Evolutionary conservation across 768 basidiomycete species (phyloP).

Genomic region (Psilocybe cyanescens): DNA sequence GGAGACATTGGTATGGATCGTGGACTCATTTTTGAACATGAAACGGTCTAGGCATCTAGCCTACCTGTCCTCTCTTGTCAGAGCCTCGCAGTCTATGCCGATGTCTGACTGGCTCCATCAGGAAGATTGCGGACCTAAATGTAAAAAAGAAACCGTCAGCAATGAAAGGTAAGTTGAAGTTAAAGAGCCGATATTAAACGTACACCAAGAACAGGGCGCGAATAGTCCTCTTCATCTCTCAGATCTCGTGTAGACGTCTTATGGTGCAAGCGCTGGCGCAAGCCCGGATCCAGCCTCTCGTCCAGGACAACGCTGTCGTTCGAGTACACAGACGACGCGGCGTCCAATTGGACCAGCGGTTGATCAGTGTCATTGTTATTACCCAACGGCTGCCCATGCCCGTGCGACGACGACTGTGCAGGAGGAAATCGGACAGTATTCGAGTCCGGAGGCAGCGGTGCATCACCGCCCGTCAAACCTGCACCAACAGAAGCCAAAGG

Average conservation of each 20-base stretch:
- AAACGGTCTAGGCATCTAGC: no score
- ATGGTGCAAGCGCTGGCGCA: constrained; percentile 38
- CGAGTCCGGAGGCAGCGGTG: background rate
- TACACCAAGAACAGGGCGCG: constrained; percentile 57
- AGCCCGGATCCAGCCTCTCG: constrained; percentile 47
- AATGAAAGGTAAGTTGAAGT: background rate
- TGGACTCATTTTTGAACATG: no score
- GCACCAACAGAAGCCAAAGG: background rate
- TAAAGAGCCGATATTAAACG: constrained; percentile 22
- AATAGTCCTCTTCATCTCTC: constrained; percentile 61
- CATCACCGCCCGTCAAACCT: background rate
- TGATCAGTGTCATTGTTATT: background rate
- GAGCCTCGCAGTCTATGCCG: background rate
- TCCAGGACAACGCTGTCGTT: constrained; percentile 37
- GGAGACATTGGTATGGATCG: no score
- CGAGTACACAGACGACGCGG: constrained; percentile 37
- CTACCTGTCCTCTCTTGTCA: no score
- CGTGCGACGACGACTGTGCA: background rate
- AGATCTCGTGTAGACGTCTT: constrained; percentile 35
- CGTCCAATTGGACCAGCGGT: constrained; percentile 14
- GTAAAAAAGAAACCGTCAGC: background rate
- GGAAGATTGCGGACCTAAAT: constrained; percentile 4
- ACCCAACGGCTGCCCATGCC: background rate
- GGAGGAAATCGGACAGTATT: constrained; percentile 8
- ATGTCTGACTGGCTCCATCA: constrained; percentile 2